Evolutionary conservation across 306 rosid species (phyloP).

Genomic region (Erythrophleum fordii): DNA sequence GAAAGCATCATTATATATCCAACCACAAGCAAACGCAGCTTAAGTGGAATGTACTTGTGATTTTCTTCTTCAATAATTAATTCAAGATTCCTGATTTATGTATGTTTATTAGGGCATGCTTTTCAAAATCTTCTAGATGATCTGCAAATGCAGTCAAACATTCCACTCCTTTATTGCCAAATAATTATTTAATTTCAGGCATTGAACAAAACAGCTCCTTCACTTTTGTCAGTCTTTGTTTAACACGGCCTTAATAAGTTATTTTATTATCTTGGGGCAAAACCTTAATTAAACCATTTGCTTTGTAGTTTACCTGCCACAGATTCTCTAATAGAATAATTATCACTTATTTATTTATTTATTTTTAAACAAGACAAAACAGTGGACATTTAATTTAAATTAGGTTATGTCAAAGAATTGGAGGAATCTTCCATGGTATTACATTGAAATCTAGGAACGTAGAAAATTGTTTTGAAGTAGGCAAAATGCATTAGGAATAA

Average conservation of each 20-base stretch:
- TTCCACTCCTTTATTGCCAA: slow-evolving; percentile 2
- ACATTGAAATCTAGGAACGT: not conserved
- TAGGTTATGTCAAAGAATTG: not conserved
- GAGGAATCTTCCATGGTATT: slow-evolving; percentile 5
- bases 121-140: slow-evolving; percentile 37
- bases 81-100: not conserved
- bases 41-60: not conserved
- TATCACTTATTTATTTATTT: too few relatives aligned
- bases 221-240: not conserved
- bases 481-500: not conserved
- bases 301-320: not conserved
- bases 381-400: too few relatives aligned
- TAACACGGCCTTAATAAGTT: not conserved
- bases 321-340: too few relatives aligned
- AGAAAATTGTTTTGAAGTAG: slow-evolving; percentile 1
- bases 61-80: slow-evolving; percentile 6
- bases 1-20: not conserved
- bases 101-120: not conserved
- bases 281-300: not conserved
- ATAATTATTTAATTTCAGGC: not conserved
- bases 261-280: not conserved
- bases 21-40: not conserved
- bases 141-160: slow-evolving; percentile 33
- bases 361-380: too few relatives aligned
- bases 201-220: not conserved